phyloP scores from a whole-genome alignment of 768 basidiomycete genomes.

The Rhodosporidiobolus sp. region DNA sequence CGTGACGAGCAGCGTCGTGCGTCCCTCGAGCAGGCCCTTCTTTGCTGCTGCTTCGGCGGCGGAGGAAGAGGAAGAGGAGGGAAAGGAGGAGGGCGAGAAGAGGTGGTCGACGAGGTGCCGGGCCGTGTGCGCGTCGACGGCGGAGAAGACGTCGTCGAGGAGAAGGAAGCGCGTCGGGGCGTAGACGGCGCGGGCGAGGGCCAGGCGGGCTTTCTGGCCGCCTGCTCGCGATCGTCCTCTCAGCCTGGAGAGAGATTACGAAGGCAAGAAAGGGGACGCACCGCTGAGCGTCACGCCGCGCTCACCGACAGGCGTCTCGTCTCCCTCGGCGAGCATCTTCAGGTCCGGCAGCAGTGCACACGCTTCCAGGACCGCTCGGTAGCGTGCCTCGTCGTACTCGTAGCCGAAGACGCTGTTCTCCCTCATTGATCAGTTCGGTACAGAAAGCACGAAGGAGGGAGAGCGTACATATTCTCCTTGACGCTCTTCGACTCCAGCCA shows the following conservation, averaged over 20 bases:
- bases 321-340: slow-evolving; percentile 67
- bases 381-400: slow-evolving; percentile 59
- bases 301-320: slow-evolving; percentile 56
- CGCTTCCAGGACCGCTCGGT: slow-evolving; percentile 64
- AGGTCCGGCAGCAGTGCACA: slow-evolving; percentile 74
- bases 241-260: neutral
- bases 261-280: neutral
- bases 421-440: fast-evolving
- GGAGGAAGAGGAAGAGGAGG: slow-evolving; percentile 59
- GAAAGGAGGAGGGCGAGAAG: slow-evolving; percentile 49
- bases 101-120: slow-evolving; percentile 54
- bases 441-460: neutral
- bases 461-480: slow-evolving; percentile 24
- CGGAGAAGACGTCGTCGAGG: slow-evolving; percentile 41
- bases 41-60: too few species aligned
- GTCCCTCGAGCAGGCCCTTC: slow-evolving; percentile 65
- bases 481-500: slow-evolving; percentile 33
- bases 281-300: slow-evolving; percentile 34
- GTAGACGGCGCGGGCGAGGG: slow-evolving; percentile 79
- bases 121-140: slow-evolving; percentile 63
- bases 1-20: slow-evolving; percentile 83
- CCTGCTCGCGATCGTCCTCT: neutral
- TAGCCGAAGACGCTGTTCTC: slow-evolving; percentile 68
- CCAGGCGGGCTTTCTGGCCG: slow-evolving; percentile 49
- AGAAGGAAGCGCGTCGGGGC: slow-evolving; percentile 63